These are phyloP conservation scores for Carex cristatella DNA, from an alignment of 176 grass and related monocot genomes.

Conservation along the genomic window DNA sequence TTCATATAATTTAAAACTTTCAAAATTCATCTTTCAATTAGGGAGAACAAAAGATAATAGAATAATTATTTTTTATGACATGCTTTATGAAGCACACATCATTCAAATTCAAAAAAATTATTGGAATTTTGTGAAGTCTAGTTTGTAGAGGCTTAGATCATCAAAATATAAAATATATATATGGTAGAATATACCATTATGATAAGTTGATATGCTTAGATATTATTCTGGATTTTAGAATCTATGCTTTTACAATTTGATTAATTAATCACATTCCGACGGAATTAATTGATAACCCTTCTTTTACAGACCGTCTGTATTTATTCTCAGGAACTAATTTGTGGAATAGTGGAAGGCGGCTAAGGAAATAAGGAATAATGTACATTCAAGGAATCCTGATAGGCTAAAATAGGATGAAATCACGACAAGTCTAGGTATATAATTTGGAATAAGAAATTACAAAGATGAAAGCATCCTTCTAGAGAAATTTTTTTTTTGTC, in stretches of 20 bases:
- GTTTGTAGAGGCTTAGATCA: too few relatives aligned
- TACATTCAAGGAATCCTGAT: background rate
- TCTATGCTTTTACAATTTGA: constrained; percentile 15
- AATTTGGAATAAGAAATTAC: background rate
- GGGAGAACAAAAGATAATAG: too few relatives aligned
- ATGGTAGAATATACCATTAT: constrained; percentile 3
- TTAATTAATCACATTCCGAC: constrained; percentile 2
- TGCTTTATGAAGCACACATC: too few relatives aligned
- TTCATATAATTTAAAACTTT: background rate
- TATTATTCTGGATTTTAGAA: constrained; percentile 21
- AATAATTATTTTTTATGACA: too few relatives aligned
- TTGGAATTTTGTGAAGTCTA: too few relatives aligned
- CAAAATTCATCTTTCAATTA: too few relatives aligned
- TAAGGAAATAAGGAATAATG: background rate
- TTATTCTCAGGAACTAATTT: background rate
- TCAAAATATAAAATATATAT: too few relatives aligned
- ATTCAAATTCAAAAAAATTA: too few relatives aligned
- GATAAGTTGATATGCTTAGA: constrained; percentile 9
- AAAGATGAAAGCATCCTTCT: constrained; percentile 12
- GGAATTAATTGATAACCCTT: background rate
- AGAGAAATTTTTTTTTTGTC: background rate
- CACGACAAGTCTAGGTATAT: background rate
- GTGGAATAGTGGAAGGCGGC: background rate
- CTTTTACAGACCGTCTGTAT: background rate
- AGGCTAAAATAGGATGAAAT: background rate